Percentiles rank a stretch among this genome's conserved stretches.
These are phyloP conservation scores for Dissoconium aciculare DNA, from an alignment of 2,329 filamentous ascomycete genomes.

Conservation along the genomic window DNA sequence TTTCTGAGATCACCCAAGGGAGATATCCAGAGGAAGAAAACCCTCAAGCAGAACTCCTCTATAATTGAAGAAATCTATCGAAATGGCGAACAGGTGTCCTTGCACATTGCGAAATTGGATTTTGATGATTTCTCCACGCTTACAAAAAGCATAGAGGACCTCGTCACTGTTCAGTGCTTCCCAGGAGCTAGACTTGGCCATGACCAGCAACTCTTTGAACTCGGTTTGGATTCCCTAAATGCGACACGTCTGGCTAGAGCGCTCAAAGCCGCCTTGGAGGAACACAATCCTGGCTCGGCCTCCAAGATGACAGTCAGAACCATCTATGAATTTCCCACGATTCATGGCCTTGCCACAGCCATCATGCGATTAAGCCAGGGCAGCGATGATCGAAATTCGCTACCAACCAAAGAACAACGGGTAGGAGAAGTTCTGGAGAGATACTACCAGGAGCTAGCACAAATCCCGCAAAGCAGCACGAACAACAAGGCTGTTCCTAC, in stretches of 20 bases:
- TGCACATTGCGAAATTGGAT: too few relatives aligned
- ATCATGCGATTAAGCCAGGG: neutral
- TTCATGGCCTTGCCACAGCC: conserved; percentile 30
- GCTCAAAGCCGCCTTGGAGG: conserved; percentile 8
- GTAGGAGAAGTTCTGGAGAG: neutral
- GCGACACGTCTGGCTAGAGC: neutral
- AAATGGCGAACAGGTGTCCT: too few relatives aligned
- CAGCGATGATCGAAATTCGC: neutral
- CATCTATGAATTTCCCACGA: conserved; percentile 27
- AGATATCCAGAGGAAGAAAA: too few relatives aligned
- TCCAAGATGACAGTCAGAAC: conserved; percentile 22
- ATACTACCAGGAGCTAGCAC: conserved; percentile 19
- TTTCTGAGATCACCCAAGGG: conserved; percentile 8
- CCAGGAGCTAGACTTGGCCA: too few relatives aligned
- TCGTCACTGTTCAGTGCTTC: too few relatives aligned
- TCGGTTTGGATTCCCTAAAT: too few relatives aligned
- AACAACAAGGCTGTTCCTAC: conserved; percentile 1
- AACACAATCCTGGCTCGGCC: conserved; percentile 7
- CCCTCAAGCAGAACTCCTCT: too few relatives aligned
- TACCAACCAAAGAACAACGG: neutral
- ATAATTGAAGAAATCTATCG: too few relatives aligned
- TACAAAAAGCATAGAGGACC: conserved; percentile 3
- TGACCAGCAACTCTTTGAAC: too few relatives aligned
- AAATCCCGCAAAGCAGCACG: conserved; percentile 8
- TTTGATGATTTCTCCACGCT: conserved; percentile 8